Evolutionary conservation across 345 rosid species (phyloP), one percentile per base, ranked within the genome.

Genomic region (Litchi chinensis): DNA sequence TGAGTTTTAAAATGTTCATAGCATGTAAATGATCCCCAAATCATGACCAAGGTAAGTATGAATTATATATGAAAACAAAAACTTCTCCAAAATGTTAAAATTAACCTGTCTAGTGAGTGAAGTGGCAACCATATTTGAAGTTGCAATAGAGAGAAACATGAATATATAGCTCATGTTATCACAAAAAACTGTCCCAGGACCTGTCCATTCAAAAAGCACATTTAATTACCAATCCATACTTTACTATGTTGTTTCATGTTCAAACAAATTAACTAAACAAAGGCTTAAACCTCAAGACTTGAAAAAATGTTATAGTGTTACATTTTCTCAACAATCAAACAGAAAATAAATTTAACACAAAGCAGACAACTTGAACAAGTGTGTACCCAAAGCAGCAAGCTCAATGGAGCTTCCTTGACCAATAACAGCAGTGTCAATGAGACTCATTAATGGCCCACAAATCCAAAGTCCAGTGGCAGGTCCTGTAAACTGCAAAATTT

Each of bases 391-490:
- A 82, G 98, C 98, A 48, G 98, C 98, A 69, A 93, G 98, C 85
- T 95, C 98, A 52, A 90, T 65, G 5, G 93, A 93, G 87, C 98
- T 93, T 78, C 94, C 92, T 75, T 95, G 98, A 78, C 98, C 98
- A 67, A 95, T 88, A 52, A 93, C 95, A 6, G 89, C 98, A 41
- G 98, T 95, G 72, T 92, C 95, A 72, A 92, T 93, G 68, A 93
- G 93, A 85, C 98, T 95, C 98, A 95, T 95, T 89, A 95, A 86
- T 22, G 98, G 98, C 28, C 91, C 95, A 81, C 97, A 95, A 2
- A 93, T 82, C 98, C 98, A 92, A 59, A 95, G 82, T 15, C 95
- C 98, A 0, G 96, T 87, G 5, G 99, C 99, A 0, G 99, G 98
- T 60, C 95, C 99, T 0, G 97, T 91, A 74, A 93, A 95, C 89